Evolutionary conservation across 208 protist genomes (phyloP).

Genomic region (Trypanosoma brucei): DNA sequence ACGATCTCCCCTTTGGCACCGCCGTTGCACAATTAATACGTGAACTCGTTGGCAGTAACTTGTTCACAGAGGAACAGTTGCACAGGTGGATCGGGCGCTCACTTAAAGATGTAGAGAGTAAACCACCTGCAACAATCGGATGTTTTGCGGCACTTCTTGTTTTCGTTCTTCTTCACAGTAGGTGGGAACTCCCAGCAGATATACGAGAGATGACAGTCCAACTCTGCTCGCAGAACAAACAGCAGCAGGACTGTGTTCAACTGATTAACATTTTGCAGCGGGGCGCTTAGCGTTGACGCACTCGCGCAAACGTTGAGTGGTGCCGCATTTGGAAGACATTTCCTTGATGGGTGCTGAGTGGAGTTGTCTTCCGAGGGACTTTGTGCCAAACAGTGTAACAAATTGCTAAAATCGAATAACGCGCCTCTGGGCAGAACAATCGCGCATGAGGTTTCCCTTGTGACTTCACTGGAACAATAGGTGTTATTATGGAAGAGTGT

Average conservation of each 20-base stretch:
- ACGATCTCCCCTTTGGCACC: conserved; percentile 30
- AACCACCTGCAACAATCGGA: conserved; percentile 20
- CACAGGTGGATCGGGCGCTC: conserved; percentile 37
- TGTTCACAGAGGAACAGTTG: conserved; percentile 27
- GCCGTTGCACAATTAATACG: conserved; percentile 51
- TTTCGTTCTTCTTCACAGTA: conserved; percentile 29
- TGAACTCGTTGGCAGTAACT: conserved; percentile 33
- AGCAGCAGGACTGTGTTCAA: conserved; percentile 17
- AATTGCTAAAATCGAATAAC: too few relatives aligned
- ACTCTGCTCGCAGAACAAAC: conserved; percentile 17
- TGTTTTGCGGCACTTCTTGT: conserved; percentile 37
- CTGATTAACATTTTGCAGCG: conserved; percentile 13
- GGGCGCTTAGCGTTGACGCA: too few relatives aligned
- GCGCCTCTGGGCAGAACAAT: too few relatives aligned
- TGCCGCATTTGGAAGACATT: too few relatives aligned
- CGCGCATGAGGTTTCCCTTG: too few relatives aligned
- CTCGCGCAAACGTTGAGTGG: too few relatives aligned
- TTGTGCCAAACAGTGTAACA: too few relatives aligned
- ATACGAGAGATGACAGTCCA: conserved; percentile 6
- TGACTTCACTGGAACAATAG: too few relatives aligned
- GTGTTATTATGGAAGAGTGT: too few relatives aligned
- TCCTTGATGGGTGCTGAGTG: too few relatives aligned
- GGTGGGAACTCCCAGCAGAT: conserved; percentile 18
- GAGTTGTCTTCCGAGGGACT: too few relatives aligned
- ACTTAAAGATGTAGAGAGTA: conserved; percentile 13